Evolutionary conservation across 768 basidiomycete species (phyloP).

Genomic region (Mycena filopes): DNA sequence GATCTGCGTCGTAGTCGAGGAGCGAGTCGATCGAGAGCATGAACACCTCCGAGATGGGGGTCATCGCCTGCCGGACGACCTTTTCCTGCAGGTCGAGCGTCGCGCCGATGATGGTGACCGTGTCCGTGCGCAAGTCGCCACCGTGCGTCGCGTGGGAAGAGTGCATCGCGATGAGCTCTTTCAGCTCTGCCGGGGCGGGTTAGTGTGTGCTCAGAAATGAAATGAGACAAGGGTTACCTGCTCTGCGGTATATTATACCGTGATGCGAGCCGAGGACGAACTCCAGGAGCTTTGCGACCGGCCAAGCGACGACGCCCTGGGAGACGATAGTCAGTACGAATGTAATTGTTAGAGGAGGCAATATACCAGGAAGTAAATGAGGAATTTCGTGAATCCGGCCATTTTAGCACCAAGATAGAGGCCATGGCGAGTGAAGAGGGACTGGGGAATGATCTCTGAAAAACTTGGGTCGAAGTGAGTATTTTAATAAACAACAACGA

Average conservation of each 20-base stretch:
- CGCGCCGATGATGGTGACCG: conserved; percentile 89
- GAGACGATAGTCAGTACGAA: not conserved
- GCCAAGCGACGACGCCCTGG: conserved; percentile 84
- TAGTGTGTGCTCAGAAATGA: not conserved
- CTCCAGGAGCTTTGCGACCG: conserved; percentile 85
- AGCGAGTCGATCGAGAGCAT: conserved; percentile 89
- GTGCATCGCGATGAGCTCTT: conserved; percentile 92
- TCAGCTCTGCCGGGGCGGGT: conserved; percentile 67
- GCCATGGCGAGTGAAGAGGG: conserved; percentile 89
- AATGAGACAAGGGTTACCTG: conserved; percentile 48
- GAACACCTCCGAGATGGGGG: conserved; percentile 81
- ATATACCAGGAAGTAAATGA: conserved; percentile 75
- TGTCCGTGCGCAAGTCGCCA: conserved; percentile 88
- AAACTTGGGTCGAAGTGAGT: conserved; percentile 62
- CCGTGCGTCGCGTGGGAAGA: conserved; percentile 76
- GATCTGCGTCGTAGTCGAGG: conserved; percentile 84
- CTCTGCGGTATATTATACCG: conserved; percentile 90
- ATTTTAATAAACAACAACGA: no score
- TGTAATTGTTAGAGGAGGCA: not conserved
- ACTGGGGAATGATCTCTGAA: conserved; percentile 92
- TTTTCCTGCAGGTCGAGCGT: conserved; percentile 92
- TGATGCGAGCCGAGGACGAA: conserved; percentile 84
- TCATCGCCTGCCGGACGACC: conserved; percentile 86
- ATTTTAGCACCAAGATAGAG: conserved; percentile 90
- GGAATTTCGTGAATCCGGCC: conserved; percentile 71